Conservation (phyloP, 257 asterid genomes). For the Solanum okadae region DNA sequence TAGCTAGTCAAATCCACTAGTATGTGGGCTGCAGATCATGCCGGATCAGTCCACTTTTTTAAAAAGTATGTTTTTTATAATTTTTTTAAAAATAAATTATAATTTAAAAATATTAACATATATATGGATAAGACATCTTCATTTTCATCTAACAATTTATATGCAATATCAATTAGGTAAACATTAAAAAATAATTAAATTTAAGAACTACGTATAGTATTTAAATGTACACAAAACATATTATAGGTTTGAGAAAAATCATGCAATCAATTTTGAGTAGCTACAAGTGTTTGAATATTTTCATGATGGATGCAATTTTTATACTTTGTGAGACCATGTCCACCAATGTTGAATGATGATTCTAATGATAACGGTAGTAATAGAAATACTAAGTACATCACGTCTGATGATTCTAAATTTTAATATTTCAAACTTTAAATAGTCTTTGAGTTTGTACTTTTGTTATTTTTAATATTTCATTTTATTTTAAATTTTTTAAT, state of each 20-base stretch:
- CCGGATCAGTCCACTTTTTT: no score
- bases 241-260: no score
- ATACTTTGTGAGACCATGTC: not conserved
- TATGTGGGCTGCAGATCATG: no score
- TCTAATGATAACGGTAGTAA: not conserved
- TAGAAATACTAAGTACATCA: not conserved
- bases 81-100: no score
- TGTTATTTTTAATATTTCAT: not conserved
- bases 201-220: not conserved
- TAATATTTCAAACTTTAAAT: no score
- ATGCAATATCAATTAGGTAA: not conserved
- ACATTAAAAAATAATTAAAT: no score
- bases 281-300: no score
- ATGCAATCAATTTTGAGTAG: not conserved
- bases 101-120: no score
- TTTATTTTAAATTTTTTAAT: no score
- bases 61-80: no score
- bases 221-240: not conserved
- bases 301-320: not conserved
- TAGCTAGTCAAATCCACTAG: no score
- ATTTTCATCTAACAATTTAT: not conserved
- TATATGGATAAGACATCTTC: not conserved
- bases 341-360: not conserved
- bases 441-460: not conserved
- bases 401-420: not conserved